Conservation (phyloP, 2,329 filamentous ascomycete genomes). For the Colletotrichum orchidophilum region DNA sequence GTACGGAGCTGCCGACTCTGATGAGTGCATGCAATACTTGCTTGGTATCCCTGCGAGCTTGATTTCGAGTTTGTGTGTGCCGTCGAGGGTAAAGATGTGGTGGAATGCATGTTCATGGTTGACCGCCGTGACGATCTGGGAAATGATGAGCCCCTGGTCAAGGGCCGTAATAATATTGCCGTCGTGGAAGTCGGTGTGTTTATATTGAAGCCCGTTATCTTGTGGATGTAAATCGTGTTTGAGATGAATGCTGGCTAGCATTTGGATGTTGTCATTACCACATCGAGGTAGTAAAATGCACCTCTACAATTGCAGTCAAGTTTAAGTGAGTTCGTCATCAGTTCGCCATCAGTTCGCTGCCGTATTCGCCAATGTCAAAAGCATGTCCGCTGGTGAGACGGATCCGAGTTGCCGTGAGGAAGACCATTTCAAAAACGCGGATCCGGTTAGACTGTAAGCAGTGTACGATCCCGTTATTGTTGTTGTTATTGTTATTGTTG, state of each 20-base stretch:
- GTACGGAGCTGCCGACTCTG: constrained; percentile 48
- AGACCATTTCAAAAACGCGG: background rate
- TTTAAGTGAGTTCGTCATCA: constrained; percentile 70
- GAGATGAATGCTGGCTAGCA: constrained; percentile 76
- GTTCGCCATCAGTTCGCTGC: constrained; percentile 61
- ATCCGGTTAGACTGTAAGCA: background rate
- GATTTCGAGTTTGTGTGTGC: constrained; percentile 70
- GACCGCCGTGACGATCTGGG: constrained; percentile 78
- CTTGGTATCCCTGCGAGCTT: constrained; percentile 62
- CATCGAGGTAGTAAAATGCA: constrained; percentile 65
- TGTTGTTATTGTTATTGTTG: background rate
- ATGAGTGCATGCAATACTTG: constrained; percentile 50
- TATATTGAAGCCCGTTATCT: constrained; percentile 80
- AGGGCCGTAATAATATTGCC: constrained; percentile 75
- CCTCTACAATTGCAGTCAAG: constrained; percentile 76
- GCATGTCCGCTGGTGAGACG: constrained; percentile 72
- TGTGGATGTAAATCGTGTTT: constrained; percentile 81
- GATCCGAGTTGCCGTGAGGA: constrained; percentile 40
- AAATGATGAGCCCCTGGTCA: constrained; percentile 77
- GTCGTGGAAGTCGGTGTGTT: constrained; percentile 80
- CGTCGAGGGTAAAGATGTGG: constrained; percentile 58
- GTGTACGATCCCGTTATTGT: background rate
- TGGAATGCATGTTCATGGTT: constrained; percentile 77
- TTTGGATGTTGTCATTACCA: constrained; percentile 73
- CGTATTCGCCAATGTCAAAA: constrained; percentile 74